Percentiles rank a stretch among this genome's conserved stretches.
Conservation (phyloP, 768 basidiomycete genomes). For the Mycena epipterygia region DNA sequence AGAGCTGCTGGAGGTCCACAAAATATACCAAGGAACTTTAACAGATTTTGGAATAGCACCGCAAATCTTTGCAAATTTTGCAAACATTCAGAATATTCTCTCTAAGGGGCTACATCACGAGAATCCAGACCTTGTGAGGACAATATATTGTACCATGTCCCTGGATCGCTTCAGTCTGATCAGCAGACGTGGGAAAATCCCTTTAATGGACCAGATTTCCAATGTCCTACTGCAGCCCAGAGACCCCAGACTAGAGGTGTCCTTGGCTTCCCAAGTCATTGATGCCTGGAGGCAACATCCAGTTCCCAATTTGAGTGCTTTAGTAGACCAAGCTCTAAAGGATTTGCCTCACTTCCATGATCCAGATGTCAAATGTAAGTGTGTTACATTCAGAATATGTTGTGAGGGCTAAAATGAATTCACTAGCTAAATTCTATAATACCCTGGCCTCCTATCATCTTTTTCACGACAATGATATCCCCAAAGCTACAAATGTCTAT, state of each 20-base stretch:
- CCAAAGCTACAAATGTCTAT: not conserved
- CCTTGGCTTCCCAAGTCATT: not conserved
- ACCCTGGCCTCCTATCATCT: not conserved
- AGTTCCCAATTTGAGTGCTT: not conserved
- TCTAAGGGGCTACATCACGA: not conserved
- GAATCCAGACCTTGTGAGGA: not conserved
- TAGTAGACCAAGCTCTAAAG: not conserved
- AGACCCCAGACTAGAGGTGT: not conserved
- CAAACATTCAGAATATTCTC: not conserved
- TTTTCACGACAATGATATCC: not conserved
- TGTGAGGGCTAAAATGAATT: not conserved
- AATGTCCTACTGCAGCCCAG: not conserved
- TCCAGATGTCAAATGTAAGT: not conserved
- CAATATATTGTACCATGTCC: not conserved
- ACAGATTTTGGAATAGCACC: not conserved
- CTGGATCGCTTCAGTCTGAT: not conserved
- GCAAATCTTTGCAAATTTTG: not conserved
- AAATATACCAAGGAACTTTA: not conserved
- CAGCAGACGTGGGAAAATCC: not conserved
- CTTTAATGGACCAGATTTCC: not conserved
- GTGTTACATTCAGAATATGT: no score
- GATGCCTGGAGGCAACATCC: not conserved
- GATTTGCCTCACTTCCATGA: not conserved
- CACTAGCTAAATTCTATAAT: not conserved
- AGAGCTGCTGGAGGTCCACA: not conserved